phyloP scores from a whole-genome alignment of 2,329 filamentous ascomycete genomes.

The Diaporthe batatas region DNA sequence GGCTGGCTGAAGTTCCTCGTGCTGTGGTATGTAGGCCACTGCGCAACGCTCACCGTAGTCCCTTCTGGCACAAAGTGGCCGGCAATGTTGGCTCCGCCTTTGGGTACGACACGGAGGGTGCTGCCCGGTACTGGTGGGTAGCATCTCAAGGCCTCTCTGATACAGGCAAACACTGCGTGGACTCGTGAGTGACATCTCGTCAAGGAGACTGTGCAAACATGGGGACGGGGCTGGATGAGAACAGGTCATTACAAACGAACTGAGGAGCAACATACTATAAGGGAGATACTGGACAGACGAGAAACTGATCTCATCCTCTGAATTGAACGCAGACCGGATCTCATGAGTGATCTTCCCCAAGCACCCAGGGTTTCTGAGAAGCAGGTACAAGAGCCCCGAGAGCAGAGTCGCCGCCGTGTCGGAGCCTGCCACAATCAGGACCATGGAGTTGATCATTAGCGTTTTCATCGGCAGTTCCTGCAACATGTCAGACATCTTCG shows the following conservation, averaged over 20 bases:
- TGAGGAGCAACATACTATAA: conserved; percentile 55
- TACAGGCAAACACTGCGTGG: conserved; percentile 48
- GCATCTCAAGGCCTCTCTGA: conserved; percentile 53
- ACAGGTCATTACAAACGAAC: too few species aligned
- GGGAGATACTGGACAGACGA: conserved; percentile 48
- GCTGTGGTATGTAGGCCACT: conserved; percentile 60
- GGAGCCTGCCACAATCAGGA: conserved; percentile 50
- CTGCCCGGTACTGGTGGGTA: conserved; percentile 51
- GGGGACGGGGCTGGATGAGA: too few species aligned
- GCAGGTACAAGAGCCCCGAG: conserved; percentile 47
- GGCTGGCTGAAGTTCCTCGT: conserved; percentile 60
- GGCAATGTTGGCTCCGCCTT: conserved; percentile 51
- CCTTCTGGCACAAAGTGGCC: conserved; percentile 51
- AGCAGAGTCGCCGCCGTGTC: conserved; percentile 53
- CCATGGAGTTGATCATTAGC: conserved; percentile 35
- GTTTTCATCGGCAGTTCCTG: conserved; percentile 42
- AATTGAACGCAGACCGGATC: conserved; percentile 52
- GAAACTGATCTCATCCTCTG: conserved; percentile 54
- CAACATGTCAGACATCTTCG: not conserved
- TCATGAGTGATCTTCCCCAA: conserved; percentile 54
- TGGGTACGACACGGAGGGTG: conserved; percentile 48
- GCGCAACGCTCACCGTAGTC: conserved; percentile 57
- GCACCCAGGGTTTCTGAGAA: conserved; percentile 49
- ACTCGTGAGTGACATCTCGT: not conserved
- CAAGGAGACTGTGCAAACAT: too few species aligned